Base-by-base conservation (phyloP, 2,329 filamentous ascomycete species). In the Aspergillus novofumigatus region DNA sequence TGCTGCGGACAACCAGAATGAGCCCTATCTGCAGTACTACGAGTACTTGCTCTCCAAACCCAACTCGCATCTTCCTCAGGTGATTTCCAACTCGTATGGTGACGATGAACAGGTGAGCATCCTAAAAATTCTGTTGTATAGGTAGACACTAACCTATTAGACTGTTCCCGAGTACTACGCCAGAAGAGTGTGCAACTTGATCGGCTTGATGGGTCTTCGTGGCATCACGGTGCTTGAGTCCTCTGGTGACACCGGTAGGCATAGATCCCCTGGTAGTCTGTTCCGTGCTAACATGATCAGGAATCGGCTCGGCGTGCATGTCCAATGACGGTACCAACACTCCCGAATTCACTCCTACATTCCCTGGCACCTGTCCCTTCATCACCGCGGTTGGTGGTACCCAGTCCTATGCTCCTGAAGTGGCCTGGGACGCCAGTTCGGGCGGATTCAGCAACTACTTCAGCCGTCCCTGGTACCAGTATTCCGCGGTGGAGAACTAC, bases 281-380 rank as follows among this genome's bases (percentile, higher is more conserved):
- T 29, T 23, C 21, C 11, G 11, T 4, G 8, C 55, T 59, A 52
- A 61, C 41, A 48, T 29, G 4, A 25, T 29, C 49, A 65, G 85
- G 85, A 35, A 79, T 86, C 11, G 83, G 83, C 42, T 75, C 77
- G 25, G 76, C 76, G 8, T 89, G 86, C 72, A 72, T 78, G 52
- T 79, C 78, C 55, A 85, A 86, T 65, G 84, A 88, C 56, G 86
- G 85, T 23, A 77, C 73, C 47, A 78, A 82, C 57, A 80, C 76
- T 1, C 80, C 80, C 9, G 77, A 80, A 21, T 85, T 87, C 66
- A 75, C 85, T 29, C 80, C 86, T 1, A 81, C 79, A 4, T 91
- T 90, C 71, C 88, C 88, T 0, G 82, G 81, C 0, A 81, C 82
- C 0, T 91, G 88, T 63, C 87, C 87, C 0, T 90, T 83, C 69